Conservation (phyloP, 2,329 filamentous ascomycete genomes). For the Fusarium continuum region DNA sequence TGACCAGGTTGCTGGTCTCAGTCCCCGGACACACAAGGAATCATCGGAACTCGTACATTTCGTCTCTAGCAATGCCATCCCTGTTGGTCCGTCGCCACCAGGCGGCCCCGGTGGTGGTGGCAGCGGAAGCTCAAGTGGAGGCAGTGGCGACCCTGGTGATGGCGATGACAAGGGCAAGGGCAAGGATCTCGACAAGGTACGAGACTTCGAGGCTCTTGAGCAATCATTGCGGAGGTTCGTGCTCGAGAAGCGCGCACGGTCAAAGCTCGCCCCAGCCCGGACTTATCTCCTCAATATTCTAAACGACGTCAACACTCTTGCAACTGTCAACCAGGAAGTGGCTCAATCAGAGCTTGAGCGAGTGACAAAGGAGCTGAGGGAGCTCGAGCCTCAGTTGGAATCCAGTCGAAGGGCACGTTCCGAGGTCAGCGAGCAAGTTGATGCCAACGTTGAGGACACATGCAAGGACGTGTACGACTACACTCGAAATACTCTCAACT, state of each 20-base stretch:
- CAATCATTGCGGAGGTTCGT: constrained; percentile 91
- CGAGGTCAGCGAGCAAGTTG: constrained; percentile 83
- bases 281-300: constrained; percentile 95
- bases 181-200: constrained; percentile 86
- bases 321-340: constrained; percentile 86
- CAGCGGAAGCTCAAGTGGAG: constrained; percentile 63
- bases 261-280: constrained; percentile 93
- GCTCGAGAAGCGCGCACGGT: constrained; percentile 91
- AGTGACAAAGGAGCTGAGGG: constrained; percentile 79
- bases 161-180: constrained; percentile 78
- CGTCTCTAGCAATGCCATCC: constrained; percentile 95
- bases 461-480: constrained; percentile 87
- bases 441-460: constrained; percentile 83
- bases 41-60: constrained; percentile 94
- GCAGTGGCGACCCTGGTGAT: constrained; percentile 63
- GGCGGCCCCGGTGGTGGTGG: constrained; percentile 64
- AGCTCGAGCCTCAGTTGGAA: constrained; percentile 87
- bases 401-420: constrained; percentile 81
- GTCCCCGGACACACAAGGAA: constrained; percentile 92
- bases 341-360: constrained; percentile 85
- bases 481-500: constrained; percentile 77
- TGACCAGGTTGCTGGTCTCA: constrained; percentile 87
- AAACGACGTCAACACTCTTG: constrained; percentile 84
- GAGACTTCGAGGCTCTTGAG: constrained; percentile 91
- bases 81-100: constrained; percentile 69